A percentile compares a stretch with the other conserved stretches of the same genome.
These are phyloP conservation scores for Yamadazyma ubonensis DNA, from an alignment of 805 yeast species.

Conservation along the genomic window DNA sequence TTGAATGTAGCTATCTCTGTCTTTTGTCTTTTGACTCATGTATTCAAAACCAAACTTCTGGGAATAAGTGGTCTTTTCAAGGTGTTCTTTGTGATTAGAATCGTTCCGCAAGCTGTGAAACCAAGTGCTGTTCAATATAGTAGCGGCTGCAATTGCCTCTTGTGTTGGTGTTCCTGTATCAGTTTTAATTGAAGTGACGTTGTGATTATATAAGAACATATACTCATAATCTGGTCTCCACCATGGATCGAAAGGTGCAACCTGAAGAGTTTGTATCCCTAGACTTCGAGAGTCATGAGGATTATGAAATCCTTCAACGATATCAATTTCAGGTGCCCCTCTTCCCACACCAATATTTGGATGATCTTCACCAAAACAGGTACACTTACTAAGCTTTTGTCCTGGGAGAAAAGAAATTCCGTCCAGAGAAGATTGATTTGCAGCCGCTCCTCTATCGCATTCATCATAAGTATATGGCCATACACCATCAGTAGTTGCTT, in stretches of 20 bases:
- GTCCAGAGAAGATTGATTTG: conserved; percentile 39
- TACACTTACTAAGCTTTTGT: conserved; percentile 32
- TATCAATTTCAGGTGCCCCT: conserved; percentile 36
- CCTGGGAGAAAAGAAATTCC: conserved; percentile 41
- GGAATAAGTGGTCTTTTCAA: conserved; percentile 20
- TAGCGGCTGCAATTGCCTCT: conserved; percentile 38
- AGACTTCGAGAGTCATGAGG: conserved; percentile 15
- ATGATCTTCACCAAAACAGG: conserved; percentile 37
- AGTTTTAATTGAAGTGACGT: conserved; percentile 35
- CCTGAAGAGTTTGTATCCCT: conserved; percentile 39
- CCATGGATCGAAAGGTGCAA: conserved; percentile 47
- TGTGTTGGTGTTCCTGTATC: conserved; percentile 40
- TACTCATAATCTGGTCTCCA: conserved; percentile 41
- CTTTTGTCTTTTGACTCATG: conserved; percentile 20
- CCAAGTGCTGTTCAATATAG: conserved; percentile 38
- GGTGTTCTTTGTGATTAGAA: conserved; percentile 3
- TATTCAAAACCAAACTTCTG: conserved; percentile 39
- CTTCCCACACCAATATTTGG: conserved; percentile 37
- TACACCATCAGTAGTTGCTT: conserved; percentile 36
- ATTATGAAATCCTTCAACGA: conserved; percentile 21
- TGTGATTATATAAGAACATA: conserved; percentile 25
- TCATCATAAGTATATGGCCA: conserved; percentile 41
- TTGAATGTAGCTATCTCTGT: conserved; percentile 31
- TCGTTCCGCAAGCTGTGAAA: conserved; percentile 22
- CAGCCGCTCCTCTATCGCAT: conserved; percentile 38